Conservation (phyloP, 1,139 yeast genomes). For the Sugiyamaella neomexicana region DNA sequence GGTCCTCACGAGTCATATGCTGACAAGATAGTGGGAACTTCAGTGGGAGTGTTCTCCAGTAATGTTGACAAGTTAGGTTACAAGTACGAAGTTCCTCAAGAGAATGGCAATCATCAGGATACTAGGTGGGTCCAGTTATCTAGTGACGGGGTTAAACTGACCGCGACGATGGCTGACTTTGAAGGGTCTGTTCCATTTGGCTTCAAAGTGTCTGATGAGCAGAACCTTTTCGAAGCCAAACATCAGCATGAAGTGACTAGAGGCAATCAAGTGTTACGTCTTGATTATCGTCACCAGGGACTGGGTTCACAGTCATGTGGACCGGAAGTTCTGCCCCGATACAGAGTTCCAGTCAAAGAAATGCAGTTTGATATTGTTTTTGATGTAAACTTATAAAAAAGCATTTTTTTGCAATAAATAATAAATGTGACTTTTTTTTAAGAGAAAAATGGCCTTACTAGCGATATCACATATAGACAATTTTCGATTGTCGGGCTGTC, state of each 20-base stretch:
- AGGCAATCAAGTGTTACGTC: constrained; percentile 30
- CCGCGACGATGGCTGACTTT: constrained; percentile 7
- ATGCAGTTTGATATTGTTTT: background rate
- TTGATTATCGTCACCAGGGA: constrained; percentile 41
- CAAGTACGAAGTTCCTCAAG: constrained; percentile 42
- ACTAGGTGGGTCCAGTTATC: constrained; percentile 36
- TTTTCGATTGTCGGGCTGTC: constrained; percentile 19
- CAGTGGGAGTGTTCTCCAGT: constrained; percentile 29
- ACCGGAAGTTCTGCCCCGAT: constrained; percentile 31
- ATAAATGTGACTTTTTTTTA: background rate
- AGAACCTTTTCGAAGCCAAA: constrained; percentile 30
- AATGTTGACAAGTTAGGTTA: constrained; percentile 30
- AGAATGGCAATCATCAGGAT: constrained; percentile 41
- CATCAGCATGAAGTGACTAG: constrained; percentile 37
- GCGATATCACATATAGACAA: constrained; percentile 14
- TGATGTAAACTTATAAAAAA: background rate
- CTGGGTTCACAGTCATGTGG: constrained; percentile 42
- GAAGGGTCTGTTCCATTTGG: constrained; percentile 18
- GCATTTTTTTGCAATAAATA: background rate
- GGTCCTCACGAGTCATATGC: constrained; percentile 43
- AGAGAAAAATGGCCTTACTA: background rate
- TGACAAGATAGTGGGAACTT: constrained; percentile 38
- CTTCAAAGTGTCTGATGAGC: constrained; percentile 23
- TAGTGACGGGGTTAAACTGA: background rate
- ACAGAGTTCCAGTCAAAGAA: constrained; percentile 7